phyloP scores from a whole-genome alignment of 768 basidiomycete species.

The Panaeolus papilionaceus region DNA sequence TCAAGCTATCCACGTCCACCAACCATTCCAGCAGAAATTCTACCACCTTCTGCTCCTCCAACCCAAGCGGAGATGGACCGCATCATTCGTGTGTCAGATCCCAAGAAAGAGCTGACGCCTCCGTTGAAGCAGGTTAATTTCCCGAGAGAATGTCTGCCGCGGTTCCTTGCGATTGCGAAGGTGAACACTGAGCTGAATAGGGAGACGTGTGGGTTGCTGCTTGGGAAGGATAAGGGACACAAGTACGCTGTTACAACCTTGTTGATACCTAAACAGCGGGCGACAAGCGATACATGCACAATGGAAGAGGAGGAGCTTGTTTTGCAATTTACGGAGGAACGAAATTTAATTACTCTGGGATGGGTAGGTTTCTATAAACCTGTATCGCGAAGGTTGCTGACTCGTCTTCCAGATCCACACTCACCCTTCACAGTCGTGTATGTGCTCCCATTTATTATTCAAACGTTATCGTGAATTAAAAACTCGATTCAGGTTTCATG shows the following conservation, averaged over 20 bases:
- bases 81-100: slow-evolving; percentile 27
- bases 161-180: slow-evolving; percentile 79
- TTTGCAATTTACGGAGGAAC: slow-evolving; percentile 82
- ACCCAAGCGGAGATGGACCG: slow-evolving; percentile 26
- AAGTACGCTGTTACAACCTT: slow-evolving; percentile 80
- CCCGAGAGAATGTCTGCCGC: slow-evolving; percentile 74
- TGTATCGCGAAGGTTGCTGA: slow-evolving; percentile 10
- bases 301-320: slow-evolving; percentile 93
- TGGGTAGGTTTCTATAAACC: slow-evolving; percentile 66
- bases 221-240: slow-evolving; percentile 70
- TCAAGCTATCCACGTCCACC: slow-evolving; percentile 28
- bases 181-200: slow-evolving; percentile 79
- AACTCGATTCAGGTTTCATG: slow-evolving; percentile 72
- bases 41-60: slow-evolving; percentile 22
- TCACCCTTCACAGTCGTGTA: slow-evolving; percentile 88
- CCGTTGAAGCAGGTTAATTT: slow-evolving; percentile 70
- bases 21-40: slow-evolving; percentile 26
- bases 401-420: slow-evolving; percentile 76
- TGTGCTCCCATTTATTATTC: slow-evolving; percentile 30
- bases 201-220: slow-evolving; percentile 87
- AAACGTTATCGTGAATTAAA: neutral
- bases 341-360: slow-evolving; percentile 84
- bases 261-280: slow-evolving; percentile 87
- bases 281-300: slow-evolving; percentile 90
- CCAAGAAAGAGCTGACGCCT: slow-evolving; percentile 32